These are phyloP conservation scores for Orbilia ellipsospora DNA, from an alignment of 2,329 filamentous ascomycete species.

Conservation along the genomic window DNA sequence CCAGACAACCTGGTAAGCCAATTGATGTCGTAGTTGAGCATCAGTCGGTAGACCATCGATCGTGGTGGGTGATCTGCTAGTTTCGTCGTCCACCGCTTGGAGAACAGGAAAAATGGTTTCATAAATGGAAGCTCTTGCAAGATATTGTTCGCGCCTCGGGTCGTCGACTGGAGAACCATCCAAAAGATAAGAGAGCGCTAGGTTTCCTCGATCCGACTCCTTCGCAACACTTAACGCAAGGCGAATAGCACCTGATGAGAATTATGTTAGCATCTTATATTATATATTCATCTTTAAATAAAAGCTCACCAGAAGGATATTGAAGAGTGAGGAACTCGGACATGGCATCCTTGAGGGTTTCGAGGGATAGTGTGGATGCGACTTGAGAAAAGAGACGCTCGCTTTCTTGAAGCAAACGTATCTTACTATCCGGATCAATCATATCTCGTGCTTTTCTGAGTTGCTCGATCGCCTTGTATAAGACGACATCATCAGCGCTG, in stretches of 20 bases:
- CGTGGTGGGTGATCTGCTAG: constrained; percentile 75
- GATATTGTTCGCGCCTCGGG: constrained; percentile 74
- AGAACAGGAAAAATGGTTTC: constrained; percentile 87
- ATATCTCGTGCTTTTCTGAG: constrained; percentile 87
- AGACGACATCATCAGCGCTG: constrained; percentile 94
- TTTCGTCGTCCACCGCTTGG: constrained; percentile 77
- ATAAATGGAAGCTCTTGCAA: constrained; percentile 81
- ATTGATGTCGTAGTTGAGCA: constrained; percentile 79
- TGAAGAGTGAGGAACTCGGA: constrained; percentile 81
- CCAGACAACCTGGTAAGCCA: constrained; percentile 92
- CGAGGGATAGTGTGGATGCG: constrained; percentile 80
- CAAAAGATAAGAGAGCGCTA: constrained; percentile 84
- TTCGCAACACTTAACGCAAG: constrained; percentile 84
- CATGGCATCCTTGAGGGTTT: constrained; percentile 81
- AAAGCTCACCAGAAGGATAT: constrained; percentile 67
- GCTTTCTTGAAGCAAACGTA: constrained; percentile 87
- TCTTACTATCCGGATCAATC: constrained; percentile 77
- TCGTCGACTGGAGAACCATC: constrained; percentile 81
- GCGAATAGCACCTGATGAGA: constrained; percentile 78
- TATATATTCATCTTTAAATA: not conserved
- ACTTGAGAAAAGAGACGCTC: constrained; percentile 88
- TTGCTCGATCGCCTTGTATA: constrained; percentile 98
- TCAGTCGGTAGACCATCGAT: constrained; percentile 82
- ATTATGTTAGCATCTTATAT: not conserved
- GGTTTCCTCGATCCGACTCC: constrained; percentile 86